Evolutionary conservation across 768 basidiomycete genomes (phyloP).

Genomic region (Lentinula boryana): DNA sequence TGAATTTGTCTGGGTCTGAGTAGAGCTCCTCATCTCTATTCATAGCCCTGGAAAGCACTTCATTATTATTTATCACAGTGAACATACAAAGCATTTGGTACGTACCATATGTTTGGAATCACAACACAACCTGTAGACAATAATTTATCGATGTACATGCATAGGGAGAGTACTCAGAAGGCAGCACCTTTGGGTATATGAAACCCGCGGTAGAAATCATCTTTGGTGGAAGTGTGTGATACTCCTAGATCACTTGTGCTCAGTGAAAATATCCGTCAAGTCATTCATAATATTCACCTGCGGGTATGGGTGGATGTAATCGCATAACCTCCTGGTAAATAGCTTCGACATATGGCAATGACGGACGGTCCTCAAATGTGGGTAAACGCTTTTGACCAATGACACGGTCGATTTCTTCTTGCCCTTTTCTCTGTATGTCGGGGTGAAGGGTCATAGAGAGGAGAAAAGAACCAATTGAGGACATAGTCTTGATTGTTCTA

Average conservation of each 20-base stretch:
- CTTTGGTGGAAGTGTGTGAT: conserved; percentile 14
- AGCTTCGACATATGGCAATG: conserved; percentile 4
- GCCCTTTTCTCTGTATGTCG: neutral
- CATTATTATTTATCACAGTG: neutral
- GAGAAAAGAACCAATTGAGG: conserved; percentile 10
- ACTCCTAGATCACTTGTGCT: neutral
- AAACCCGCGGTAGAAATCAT: conserved; percentile 11
- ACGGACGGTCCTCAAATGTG: conserved; percentile 2
- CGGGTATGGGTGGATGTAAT: neutral
- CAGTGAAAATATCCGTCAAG: neutral
- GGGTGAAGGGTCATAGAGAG: conserved; percentile 9
- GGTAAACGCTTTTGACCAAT: neutral
- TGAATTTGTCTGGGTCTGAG: conserved; percentile 16
- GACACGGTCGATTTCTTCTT: conserved; percentile 1
- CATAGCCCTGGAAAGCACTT: neutral
- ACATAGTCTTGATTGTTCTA: neutral
- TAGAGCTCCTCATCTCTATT: neutral
- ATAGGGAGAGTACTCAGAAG: neutral
- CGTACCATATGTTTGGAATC: conserved; percentile 3
- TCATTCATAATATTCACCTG: neutral
- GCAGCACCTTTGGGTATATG: conserved; percentile 16
- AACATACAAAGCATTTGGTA: neutral
- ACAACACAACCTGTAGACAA: neutral
- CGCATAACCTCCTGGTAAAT: conserved; percentile 1
- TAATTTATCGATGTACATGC: conserved; percentile 4